Percentiles rank a stretch among this genome's conserved stretches.
phyloP scores from a whole-genome alignment of 1,284 basidiomycete genomes.

The Phellopilus nigrolimitatus region DNA sequence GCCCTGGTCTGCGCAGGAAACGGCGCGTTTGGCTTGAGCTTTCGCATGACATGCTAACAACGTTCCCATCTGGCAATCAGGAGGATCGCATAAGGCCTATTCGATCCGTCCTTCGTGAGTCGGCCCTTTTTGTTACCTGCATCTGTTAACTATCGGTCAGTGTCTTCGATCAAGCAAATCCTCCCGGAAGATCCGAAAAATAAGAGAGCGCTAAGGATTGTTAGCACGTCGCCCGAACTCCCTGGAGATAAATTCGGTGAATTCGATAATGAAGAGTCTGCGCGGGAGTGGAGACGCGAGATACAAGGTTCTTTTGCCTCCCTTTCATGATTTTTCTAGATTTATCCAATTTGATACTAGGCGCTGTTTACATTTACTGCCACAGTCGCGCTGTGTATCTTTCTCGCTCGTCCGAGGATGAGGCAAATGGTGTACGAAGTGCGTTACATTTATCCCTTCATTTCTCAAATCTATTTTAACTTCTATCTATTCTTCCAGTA shows the following conservation, averaged over 20 bases:
- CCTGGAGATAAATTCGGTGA: constrained; percentile 33
- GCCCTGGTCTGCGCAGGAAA: constrained; percentile 39
- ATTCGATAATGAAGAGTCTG: constrained; percentile 58
- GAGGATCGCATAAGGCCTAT: constrained; percentile 51
- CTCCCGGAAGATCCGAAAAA: constrained; percentile 40
- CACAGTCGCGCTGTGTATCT: constrained; percentile 38
- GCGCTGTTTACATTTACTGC: constrained; percentile 42
- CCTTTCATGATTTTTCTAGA: background rate
- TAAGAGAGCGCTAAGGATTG: constrained; percentile 40
- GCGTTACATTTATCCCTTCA: background rate
- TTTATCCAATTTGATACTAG: constrained; percentile 27
- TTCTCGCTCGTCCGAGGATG: constrained; percentile 30
- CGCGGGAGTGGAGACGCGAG: constrained; percentile 56
- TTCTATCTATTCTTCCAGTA: constrained; percentile 24
- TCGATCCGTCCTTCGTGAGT: constrained; percentile 48
- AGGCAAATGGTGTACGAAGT: constrained; percentile 42
- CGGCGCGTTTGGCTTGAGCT: constrained; percentile 64
- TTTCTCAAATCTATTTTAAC: background rate
- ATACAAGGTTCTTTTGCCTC: constrained; percentile 36
- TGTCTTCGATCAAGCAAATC: constrained; percentile 39
- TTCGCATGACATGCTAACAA: constrained; percentile 55
- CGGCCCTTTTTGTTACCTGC: constrained; percentile 5
- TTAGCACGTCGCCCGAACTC: constrained; percentile 30
- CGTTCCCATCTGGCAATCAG: constrained; percentile 52
- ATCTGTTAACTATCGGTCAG: constrained; percentile 29